Conservation (phyloP, 345 rosid genomes). For the Salix viminalis region DNA sequence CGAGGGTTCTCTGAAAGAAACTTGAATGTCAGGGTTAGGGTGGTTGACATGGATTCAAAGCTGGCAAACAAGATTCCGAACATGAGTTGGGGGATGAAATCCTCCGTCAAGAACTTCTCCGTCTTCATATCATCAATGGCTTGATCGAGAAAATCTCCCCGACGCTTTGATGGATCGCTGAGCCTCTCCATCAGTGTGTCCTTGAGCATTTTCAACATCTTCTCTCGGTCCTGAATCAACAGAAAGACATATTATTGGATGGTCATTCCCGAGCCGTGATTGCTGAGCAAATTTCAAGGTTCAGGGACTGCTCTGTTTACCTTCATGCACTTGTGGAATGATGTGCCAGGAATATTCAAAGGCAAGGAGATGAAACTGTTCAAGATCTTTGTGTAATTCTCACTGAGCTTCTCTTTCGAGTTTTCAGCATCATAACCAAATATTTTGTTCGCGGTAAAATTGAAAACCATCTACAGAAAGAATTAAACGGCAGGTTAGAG, state of each 20-base stretch:
- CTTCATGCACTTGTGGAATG: slow-evolving; percentile 35
- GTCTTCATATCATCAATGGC: slow-evolving; percentile 18
- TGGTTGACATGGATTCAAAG: slow-evolving; percentile 10
- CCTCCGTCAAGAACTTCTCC: slow-evolving; percentile 26
- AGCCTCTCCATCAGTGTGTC: slow-evolving; percentile 15
- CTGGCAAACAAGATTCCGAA: slow-evolving; percentile 22
- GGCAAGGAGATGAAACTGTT: slow-evolving; percentile 30
- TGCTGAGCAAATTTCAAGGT: neutral
- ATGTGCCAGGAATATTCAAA: slow-evolving; percentile 35
- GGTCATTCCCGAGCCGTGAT: neutral
- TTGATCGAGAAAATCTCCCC: slow-evolving; percentile 25
- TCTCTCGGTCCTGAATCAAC: slow-evolving; percentile 12
- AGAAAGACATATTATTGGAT: neutral
- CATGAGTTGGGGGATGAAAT: slow-evolving; percentile 17
- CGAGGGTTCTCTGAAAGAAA: slow-evolving; percentile 31
- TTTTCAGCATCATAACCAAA: slow-evolving; percentile 19
- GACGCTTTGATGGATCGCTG: neutral
- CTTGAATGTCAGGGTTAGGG: slow-evolving; percentile 17
- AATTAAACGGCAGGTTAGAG: neutral
- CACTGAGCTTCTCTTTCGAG: slow-evolving; percentile 10
- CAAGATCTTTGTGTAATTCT: slow-evolving; percentile 5
- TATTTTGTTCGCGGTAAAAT: slow-evolving; percentile 19
- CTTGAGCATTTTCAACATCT: neutral
- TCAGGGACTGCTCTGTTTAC: slow-evolving; percentile 1
- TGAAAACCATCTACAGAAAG: slow-evolving; percentile 21